Percentiles rank a stretch among this genome's conserved stretches.
These are phyloP conservation scores for Mycosphaerella sp. DNA, from an alignment of 2,329 filamentous ascomycete species.

Conservation along the genomic window DNA sequence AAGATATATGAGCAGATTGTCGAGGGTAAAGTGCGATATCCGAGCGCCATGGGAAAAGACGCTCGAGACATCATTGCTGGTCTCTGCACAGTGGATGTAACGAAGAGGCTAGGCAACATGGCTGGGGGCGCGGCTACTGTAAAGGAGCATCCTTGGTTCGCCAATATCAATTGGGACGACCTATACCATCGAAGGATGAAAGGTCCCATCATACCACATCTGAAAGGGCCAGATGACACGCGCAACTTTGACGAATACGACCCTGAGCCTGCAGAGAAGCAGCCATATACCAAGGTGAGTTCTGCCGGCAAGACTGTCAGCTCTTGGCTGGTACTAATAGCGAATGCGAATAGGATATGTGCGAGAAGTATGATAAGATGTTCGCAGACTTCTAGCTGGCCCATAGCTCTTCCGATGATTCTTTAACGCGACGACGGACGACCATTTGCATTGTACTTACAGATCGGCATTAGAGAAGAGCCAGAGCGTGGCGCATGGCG, in stretches of 20 bases:
- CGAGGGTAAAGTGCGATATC: constrained; percentile 69
- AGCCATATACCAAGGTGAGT: constrained; percentile 55
- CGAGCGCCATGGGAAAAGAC: constrained; percentile 59
- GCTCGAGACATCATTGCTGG: constrained; percentile 70
- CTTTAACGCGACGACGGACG: constrained; percentile 1
- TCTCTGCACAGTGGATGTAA: constrained; percentile 73
- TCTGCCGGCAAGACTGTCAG: background rate
- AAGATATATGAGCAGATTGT: constrained; percentile 83
- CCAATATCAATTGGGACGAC: constrained; percentile 66
- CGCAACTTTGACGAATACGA: constrained; percentile 79
- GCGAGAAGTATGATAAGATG: constrained; percentile 60
- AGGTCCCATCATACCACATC: constrained; percentile 69
- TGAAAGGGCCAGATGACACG: constrained; percentile 66
- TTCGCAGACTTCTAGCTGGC: constrained; percentile 62
- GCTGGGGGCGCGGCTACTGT: constrained; percentile 65
- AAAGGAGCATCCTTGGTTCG: constrained; percentile 71
- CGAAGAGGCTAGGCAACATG: constrained; percentile 71
- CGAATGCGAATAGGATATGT: constrained; percentile 47
- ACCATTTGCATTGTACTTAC: constrained; percentile 19
- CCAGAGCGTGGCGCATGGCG: constrained; percentile 20
- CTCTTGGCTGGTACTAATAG: background rate
- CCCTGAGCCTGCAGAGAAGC: constrained; percentile 62
- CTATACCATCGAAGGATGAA: constrained; percentile 57
- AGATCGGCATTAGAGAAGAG: constrained; percentile 6
- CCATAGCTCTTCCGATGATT: background rate